Percentiles rank a stretch among this genome's conserved stretches.
Conservation (phyloP, 768 basidiomycete species). For the Termitomyces sp. region DNA sequence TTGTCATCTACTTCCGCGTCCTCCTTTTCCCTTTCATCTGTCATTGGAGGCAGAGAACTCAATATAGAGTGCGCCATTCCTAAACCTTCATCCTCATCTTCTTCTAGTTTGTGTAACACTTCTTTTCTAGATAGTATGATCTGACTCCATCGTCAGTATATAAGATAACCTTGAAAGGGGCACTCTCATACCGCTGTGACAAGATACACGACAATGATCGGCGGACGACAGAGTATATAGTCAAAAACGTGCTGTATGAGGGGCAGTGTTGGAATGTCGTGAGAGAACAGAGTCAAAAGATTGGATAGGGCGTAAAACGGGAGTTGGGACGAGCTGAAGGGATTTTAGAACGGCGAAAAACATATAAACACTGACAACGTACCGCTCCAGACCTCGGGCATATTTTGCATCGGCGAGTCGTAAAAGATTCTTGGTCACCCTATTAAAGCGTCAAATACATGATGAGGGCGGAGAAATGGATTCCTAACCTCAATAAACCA, state of each 20-base stretch:
- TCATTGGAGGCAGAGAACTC: conserved; percentile 58
- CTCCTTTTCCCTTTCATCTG: conserved; percentile 20
- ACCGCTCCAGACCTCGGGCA: conserved; percentile 68
- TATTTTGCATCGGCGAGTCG: conserved; percentile 67
- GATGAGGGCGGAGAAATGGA: not conserved
- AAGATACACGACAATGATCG: conserved; percentile 79
- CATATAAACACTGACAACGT: conserved; percentile 17
- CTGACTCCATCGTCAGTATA: conserved; percentile 32
- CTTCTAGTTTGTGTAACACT: conserved; percentile 56
- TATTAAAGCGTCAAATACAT: conserved; percentile 22
- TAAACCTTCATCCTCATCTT: conserved; percentile 57
- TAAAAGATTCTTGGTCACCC: conserved; percentile 73
- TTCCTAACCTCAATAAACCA: conserved; percentile 63
- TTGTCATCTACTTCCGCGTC: not conserved
- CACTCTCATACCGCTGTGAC: conserved; percentile 65
- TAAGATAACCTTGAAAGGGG: not conserved
- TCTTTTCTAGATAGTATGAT: conserved; percentile 70
- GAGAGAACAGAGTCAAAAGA: conserved; percentile 87
- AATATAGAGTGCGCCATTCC: conserved; percentile 77
- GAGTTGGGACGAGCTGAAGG: conserved; percentile 61
- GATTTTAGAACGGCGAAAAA: not conserved
- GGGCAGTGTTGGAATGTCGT: conserved; percentile 86
- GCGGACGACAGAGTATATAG: conserved; percentile 80
- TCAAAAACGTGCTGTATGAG: conserved; percentile 93
- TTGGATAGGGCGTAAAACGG: conserved; percentile 91